Conservation (phyloP, 768 basidiomycete species). For the Cantharellus anzutake region DNA sequence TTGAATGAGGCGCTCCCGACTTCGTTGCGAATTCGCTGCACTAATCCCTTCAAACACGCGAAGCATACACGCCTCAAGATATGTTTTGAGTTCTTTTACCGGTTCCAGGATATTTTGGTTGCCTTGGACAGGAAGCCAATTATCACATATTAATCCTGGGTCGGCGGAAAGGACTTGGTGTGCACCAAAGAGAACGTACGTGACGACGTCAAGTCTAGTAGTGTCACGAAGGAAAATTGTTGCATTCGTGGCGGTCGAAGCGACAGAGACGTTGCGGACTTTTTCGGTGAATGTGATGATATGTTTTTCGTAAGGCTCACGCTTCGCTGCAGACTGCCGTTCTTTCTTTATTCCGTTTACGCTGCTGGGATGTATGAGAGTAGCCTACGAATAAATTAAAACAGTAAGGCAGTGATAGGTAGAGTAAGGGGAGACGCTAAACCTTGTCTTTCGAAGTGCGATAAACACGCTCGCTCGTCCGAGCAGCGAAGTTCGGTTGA, state of each 20-base stretch:
- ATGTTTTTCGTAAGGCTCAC: slow-evolving; percentile 34
- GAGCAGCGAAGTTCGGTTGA: slow-evolving; percentile 80
- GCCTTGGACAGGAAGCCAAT: slow-evolving; percentile 74
- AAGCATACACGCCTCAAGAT: slow-evolving; percentile 70
- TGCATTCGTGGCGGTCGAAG: slow-evolving; percentile 25
- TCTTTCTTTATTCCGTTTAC: slow-evolving; percentile 52
- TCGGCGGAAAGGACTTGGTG: slow-evolving; percentile 51
- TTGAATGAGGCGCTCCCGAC: neutral
- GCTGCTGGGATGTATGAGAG: slow-evolving; percentile 69
- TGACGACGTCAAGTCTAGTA: slow-evolving; percentile 72
- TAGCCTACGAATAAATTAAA: slow-evolving; percentile 25
- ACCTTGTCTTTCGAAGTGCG: slow-evolving; percentile 78
- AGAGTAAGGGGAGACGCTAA: neutral
- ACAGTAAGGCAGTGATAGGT: neutral
- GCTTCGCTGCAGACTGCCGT: slow-evolving; percentile 10
- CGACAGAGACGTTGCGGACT: slow-evolving; percentile 42
- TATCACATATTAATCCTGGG: slow-evolving; percentile 68
- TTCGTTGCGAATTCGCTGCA: neutral
- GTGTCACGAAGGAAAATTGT: slow-evolving; percentile 62
- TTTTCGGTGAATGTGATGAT: slow-evolving; percentile 74
- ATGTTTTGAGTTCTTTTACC: slow-evolving; percentile 56
- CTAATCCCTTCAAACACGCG: slow-evolving; percentile 80
- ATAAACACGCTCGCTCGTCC: slow-evolving; percentile 43
- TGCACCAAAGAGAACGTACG: slow-evolving; percentile 82
- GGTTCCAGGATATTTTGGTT: slow-evolving; percentile 59